Percentiles rank a stretch among this genome's conserved stretches.
Conservation (phyloP, 345 rosid species). For the Geranium brycei region DNA sequence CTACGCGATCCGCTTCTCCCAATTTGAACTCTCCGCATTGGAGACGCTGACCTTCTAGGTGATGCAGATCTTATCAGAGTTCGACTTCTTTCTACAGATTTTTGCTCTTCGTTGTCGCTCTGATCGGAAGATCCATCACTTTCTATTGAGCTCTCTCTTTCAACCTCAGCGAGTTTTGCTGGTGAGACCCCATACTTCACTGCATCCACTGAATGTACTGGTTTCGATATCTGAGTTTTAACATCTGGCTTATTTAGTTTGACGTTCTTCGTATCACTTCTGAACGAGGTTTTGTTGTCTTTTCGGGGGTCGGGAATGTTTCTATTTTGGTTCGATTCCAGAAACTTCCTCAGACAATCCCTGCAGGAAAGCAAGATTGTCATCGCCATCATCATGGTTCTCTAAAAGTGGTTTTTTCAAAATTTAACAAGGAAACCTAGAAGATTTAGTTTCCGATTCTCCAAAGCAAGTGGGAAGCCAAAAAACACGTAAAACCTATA, state of each 20-base stretch:
- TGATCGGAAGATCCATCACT: slow-evolving; percentile 34
- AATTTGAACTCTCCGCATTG: slow-evolving; percentile 57
- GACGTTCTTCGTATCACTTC: slow-evolving; percentile 8
- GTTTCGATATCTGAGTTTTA: slow-evolving; percentile 19
- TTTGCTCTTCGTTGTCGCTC: slow-evolving; percentile 23
- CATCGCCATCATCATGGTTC: neutral
- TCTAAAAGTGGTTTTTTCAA: neutral
- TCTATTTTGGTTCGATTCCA: slow-evolving; percentile 17
- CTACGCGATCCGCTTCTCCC: slow-evolving; percentile 45
- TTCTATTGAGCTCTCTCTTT: slow-evolving; percentile 32
- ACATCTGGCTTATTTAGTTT: slow-evolving; percentile 14
- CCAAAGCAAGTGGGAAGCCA: slow-evolving; percentile 4
- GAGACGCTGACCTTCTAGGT: slow-evolving; percentile 60
- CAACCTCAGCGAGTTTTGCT: slow-evolving; percentile 48
- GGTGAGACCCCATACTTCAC: slow-evolving; percentile 53
- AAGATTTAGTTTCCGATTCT: neutral
- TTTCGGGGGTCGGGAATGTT: slow-evolving; percentile 8
- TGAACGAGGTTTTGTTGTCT: slow-evolving; percentile 13
- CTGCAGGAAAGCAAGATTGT: slow-evolving; percentile 17
- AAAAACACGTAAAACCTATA: neutral
- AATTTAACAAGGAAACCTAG: no score
- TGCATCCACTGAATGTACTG: slow-evolving; percentile 15
- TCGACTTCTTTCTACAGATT: slow-evolving; percentile 40
- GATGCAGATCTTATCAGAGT: slow-evolving; percentile 34
- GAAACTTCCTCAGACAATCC: slow-evolving; percentile 18